Conservation (phyloP, 2,329 filamentous ascomycete species). For the Pseudohalonectria lignicola region DNA sequence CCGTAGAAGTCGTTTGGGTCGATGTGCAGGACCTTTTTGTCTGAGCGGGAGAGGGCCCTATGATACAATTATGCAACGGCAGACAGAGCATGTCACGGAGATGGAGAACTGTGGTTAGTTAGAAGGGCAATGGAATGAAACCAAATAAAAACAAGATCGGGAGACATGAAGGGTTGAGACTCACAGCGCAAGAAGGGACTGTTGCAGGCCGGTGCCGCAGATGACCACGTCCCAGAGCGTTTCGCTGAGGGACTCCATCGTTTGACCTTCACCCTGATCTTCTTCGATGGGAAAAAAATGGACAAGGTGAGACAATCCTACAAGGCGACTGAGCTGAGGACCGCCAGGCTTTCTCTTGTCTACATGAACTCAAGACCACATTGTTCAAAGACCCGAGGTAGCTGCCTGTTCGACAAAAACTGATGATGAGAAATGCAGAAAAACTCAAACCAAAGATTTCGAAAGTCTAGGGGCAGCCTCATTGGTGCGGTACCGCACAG, state of each 20-base stretch:
- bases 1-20: slow-evolving; percentile 86
- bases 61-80: slow-evolving; percentile 2
- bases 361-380: no score
- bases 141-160: neutral
- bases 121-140: neutral
- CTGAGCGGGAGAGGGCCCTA: slow-evolving; percentile 84
- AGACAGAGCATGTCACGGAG: neutral
- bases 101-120: no score
- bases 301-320: slow-evolving; percentile 3
- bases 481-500: no score
- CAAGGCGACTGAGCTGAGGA: no score
- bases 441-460: no score
- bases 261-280: slow-evolving; percentile 5
- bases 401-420: no score
- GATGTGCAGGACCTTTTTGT: slow-evolving; percentile 83
- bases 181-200: slow-evolving; percentile 73
- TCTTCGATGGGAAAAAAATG: neutral
- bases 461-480: no score
- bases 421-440: no score
- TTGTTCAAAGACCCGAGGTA: no score
- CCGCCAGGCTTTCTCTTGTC: no score
- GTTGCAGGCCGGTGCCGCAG: slow-evolving; percentile 65
- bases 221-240: slow-evolving; percentile 73
- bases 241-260: slow-evolving; percentile 65
- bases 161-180: slow-evolving; percentile 15